Base-by-base conservation (phyloP, 2,329 filamentous ascomycete genomes). In the Torrubiella hemipterigena region DNA sequence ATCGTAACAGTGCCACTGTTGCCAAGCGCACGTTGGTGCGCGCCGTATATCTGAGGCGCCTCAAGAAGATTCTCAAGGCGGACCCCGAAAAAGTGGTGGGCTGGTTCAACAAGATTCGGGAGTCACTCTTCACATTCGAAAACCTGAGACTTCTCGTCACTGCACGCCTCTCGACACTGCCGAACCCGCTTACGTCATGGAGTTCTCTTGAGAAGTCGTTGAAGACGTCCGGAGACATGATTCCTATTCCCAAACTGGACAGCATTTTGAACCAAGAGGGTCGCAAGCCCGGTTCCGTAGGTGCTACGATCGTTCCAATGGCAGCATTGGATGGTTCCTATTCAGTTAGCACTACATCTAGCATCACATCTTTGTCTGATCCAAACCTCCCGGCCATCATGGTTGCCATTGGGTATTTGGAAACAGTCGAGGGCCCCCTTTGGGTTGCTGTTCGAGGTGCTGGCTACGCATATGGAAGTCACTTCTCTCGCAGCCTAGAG, bases 391-490 rank as follows among this genome's bases (percentile, higher is more conserved):
- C 91, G 0, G 78, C 87, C 3, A 68, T 94, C 31, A 73, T 93
- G 52, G 87, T 98, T 7, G 86, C 89, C 1, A 74, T 86, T 30
- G 77, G 86, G 14, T 96, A 95, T 50, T 78, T 98, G 38, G 87
- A 95, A 49, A 78, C 86, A 1, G 81, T 93, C 13, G 91, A 98
- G 55, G 91, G 91, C 0, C 91, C 91, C 1, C 73, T 98, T 19
- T 96, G 91, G 89, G 81, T 81, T 40, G 84, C 85, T 1, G 82
- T 96, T 29, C 84, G 91, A 28, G 91, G 91, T 34, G 91, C 84
- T 26, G 91, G 91, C 27, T 76, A 96, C 31, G 91, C 91, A 1
- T 98, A 98, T 49, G 87, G 87, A 32, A 79, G 81, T 1, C 75
- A 71, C 45, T 93, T 96, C 49, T 69, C 69, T 27, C 77, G 81